Percentiles rank a stretch among this genome's conserved stretches.
Conservation (phyloP, 768 basidiomycete species). For the Cyclocybe cylindracea region DNA sequence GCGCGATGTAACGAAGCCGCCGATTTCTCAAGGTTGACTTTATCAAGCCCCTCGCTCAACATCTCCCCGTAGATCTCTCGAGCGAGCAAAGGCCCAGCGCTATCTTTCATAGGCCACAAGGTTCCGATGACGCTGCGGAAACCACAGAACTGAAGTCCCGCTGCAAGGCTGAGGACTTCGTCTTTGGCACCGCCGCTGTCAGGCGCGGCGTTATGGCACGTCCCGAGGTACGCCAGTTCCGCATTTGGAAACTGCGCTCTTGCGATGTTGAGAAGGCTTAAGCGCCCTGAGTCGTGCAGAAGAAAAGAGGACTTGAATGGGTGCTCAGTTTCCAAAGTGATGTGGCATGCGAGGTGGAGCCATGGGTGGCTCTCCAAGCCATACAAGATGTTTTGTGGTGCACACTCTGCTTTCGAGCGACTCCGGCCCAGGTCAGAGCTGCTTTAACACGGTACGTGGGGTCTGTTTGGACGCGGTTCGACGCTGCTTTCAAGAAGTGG, state of each 20-base stretch:
- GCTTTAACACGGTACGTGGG: no score
- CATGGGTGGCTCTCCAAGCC: neutral
- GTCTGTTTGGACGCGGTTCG: no score
- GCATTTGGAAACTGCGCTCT: neutral
- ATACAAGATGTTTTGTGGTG: no score
- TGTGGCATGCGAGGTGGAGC: neutral
- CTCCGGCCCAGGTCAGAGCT: no score
- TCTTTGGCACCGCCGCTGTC: neutral
- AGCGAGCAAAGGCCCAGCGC: neutral
- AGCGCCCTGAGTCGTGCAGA: neutral
- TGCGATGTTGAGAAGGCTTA: neutral
- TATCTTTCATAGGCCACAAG: neutral
- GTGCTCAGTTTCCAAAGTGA: neutral
- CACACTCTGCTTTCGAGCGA: no score
- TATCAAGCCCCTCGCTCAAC: neutral
- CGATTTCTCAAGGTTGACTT: neutral
- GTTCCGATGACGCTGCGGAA: neutral
- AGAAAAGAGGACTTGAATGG: neutral
- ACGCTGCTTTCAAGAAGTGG: no score
- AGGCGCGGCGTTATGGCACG: neutral
- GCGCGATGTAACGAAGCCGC: neutral
- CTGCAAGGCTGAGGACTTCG: neutral
- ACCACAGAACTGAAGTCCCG: conserved; percentile 1
- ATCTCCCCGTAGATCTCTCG: neutral
- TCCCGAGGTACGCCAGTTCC: neutral